phyloP scores from a whole-genome alignment of 2,329 filamentous ascomycete species.

The Decorospora gaudefroyi region DNA sequence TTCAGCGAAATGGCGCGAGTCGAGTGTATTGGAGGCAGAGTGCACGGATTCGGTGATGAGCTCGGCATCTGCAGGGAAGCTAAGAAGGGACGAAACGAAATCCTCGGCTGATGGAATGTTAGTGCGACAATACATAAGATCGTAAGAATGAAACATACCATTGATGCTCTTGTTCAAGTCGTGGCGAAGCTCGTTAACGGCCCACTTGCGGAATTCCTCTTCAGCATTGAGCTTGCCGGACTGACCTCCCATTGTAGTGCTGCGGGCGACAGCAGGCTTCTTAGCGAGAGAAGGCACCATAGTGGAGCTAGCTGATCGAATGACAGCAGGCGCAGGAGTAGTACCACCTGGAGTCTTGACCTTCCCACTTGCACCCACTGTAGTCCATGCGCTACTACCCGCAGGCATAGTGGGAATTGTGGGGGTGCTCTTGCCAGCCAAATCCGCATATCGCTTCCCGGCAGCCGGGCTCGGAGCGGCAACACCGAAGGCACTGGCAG shows the following conservation, averaged over 20 bases:
- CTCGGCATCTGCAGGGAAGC: slow-evolving; percentile 74
- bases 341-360: slow-evolving; percentile 73
- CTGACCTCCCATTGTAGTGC: slow-evolving; percentile 51
- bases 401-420: slow-evolving; percentile 50
- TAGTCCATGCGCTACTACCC: slow-evolving; percentile 77
- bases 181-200: slow-evolving; percentile 74
- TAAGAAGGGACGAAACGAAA: slow-evolving; percentile 76
- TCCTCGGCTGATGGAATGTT: slow-evolving; percentile 65
- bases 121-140: slow-evolving; percentile 11
- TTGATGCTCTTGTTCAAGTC: slow-evolving; percentile 71
- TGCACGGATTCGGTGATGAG: slow-evolving; percentile 92
- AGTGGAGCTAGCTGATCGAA: slow-evolving; percentile 54
- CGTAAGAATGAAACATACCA: slow-evolving; percentile 54
- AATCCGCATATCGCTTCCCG: slow-evolving; percentile 91
- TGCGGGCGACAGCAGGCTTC: slow-evolving; percentile 61
- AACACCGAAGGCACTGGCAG: slow-evolving; percentile 51
- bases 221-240: slow-evolving; percentile 66
- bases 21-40: slow-evolving; percentile 82
- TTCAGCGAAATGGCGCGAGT: slow-evolving; percentile 89
- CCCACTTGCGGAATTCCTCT: slow-evolving; percentile 95
- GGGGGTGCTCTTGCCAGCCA: slow-evolving; percentile 75
- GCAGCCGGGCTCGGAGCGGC: slow-evolving; percentile 50
- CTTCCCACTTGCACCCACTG: slow-evolving; percentile 92
- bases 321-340: slow-evolving; percentile 54
- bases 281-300: slow-evolving; percentile 51